Base-by-base conservation (phyloP, 2,329 filamentous ascomycete genomes). In the Colletotrichum magnum region DNA sequence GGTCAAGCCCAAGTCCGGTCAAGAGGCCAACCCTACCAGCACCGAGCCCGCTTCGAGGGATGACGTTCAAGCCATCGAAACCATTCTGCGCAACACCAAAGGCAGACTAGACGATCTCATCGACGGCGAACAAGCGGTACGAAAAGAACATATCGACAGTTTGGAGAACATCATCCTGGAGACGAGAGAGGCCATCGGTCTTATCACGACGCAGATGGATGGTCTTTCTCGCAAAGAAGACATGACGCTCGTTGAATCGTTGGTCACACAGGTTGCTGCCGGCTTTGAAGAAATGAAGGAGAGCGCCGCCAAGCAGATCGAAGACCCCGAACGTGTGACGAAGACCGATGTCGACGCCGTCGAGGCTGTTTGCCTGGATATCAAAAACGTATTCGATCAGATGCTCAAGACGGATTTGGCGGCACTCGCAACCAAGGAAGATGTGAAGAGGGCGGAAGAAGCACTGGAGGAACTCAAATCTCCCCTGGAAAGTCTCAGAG, bases 11-110 rank as follows among this genome's bases (percentile, higher is more conserved):
- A 64, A 68, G 32, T 21, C 24, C n/a, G 13, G 36, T 39, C 52
- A 59, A 16, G 48, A 45, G 13, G 6, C 77, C 74, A 64, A 72
- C 43, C 41, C 79, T 67, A 47, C 59, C 15, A 65, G 71, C 5
- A 75, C 75, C 3, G 89, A 90, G 45, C 78, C 85, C 2, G 90
- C 92, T 6, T 90, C 86, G 39, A 93, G 93, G 77, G 94, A 97
- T 73, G 95, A 98, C 74, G 93, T 95, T 0, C 90, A 95, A 70
- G 94, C 94, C 12, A 95, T 98, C 68, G 95, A 98, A 79, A 97
- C 93, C 0, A 90, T 98, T 57, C 86, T 98, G 13, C 90, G 92
- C 50, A 97, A 97, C 77, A 95, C 94, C 39, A 98, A 98, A 78
- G 90, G 92, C 5, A 93, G 93, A 54, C 84, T 98, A 10, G 95